A percentile compares a stretch with the other conserved stretches of the same genome.
Evolutionary conservation across 2,329 filamentous ascomycete species (phyloP).

Genomic region (Pseudogymnoascus sp.): DNA sequence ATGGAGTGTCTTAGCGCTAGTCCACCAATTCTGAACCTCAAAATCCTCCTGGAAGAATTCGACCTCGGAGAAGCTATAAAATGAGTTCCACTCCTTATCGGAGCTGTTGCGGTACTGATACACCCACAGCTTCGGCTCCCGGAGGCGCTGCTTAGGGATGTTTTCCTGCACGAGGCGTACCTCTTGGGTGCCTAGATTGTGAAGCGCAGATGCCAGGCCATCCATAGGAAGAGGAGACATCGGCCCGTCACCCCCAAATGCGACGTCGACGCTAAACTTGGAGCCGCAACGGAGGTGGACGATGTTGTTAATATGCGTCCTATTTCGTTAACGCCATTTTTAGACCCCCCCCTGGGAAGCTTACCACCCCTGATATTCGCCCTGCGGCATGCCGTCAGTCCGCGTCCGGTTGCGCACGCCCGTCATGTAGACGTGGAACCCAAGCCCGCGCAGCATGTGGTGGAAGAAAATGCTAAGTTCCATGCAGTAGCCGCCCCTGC

Average conservation of each 20-base stretch:
- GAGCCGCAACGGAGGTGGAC: not conserved
- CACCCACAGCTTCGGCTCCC: not conserved
- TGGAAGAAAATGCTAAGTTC: not conserved
- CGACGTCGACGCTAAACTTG: not conserved
- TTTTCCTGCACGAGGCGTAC: not conserved
- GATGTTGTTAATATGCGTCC: not conserved
- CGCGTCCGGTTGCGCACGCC: not conserved
- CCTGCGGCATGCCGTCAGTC: not conserved
- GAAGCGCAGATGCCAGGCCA: not conserved
- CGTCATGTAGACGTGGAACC: not conserved
- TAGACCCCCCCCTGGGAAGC: not conserved
- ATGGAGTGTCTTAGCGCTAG: not conserved
- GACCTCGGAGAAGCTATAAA: not conserved
- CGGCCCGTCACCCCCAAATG: not conserved
- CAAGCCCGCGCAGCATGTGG: not conserved
- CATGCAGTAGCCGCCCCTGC: not conserved
- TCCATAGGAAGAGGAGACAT: not conserved
- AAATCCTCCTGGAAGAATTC: not conserved
- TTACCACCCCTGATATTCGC: not conserved
- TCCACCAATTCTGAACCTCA: not conserved
- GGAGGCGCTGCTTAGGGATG: not conserved
- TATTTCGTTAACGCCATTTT: not conserved
- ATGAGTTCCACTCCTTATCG: not conserved
- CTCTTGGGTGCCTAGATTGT: not conserved
- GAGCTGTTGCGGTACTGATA: not conserved